Percentiles rank a stretch among this genome's conserved stretches.
Conservation (phyloP, 306 rosid species). For the Astragalus membranaceus region DNA sequence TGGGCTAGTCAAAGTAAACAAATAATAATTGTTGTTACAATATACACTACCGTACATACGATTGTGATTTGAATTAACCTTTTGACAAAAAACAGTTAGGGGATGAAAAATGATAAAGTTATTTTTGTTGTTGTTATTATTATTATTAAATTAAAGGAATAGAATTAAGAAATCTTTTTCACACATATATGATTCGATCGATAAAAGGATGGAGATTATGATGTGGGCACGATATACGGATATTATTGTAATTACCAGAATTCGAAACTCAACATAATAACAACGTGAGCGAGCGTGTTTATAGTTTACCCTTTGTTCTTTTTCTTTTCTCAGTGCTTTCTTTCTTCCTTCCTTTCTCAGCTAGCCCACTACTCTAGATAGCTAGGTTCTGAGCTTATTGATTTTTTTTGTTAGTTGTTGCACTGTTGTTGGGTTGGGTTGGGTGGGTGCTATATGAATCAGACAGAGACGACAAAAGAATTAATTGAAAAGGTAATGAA, state of each 20-base stretch:
- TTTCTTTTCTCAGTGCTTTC: background rate
- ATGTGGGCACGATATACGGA: constrained; percentile 23
- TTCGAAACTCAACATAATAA: background rate
- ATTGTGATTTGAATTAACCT: constrained; percentile 17
- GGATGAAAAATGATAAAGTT: constrained; percentile 16
- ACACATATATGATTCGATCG: constrained; percentile 15
- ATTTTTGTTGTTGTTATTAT: background rate
- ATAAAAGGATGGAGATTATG: constrained; percentile 7
- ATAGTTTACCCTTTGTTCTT: constrained; percentile 8
- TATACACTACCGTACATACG: constrained; percentile 16
- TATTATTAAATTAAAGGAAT: constrained; percentile 26
- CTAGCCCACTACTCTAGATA: background rate
- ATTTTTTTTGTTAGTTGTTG: background rate
- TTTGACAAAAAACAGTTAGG: constrained; percentile 25
- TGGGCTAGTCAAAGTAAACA: constrained; percentile 35
- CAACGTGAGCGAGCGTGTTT: constrained; percentile 1
- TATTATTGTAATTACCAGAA: constrained; percentile 14
- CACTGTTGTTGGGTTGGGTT: background rate
- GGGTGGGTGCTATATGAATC: background rate
- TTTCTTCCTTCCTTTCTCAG: background rate
- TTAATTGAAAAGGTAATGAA: background rate
- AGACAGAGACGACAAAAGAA: background rate
- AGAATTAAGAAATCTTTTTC: constrained; percentile 16
- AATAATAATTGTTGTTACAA: background rate
- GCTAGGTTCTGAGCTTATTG: background rate